Base-by-base conservation (phyloP, 2,329 filamentous ascomycete genomes). In the Fusarium tuaranense region DNA sequence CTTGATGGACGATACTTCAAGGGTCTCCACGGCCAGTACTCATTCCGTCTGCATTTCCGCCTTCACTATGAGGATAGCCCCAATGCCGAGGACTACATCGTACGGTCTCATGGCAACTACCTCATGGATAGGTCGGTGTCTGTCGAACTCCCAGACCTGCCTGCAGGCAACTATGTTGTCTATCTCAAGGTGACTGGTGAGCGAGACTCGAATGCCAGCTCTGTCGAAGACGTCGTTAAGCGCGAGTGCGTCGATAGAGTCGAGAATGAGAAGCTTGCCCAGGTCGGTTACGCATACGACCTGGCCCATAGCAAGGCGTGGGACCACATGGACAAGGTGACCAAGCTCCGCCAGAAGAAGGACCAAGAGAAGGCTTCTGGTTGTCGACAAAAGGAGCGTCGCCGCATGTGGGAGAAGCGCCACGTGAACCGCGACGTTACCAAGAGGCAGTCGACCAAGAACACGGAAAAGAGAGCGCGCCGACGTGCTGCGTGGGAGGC, bases 1-100 rank as follows among this genome's bases (percentile, higher is more conserved):
- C 87, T 92, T 20, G 90, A 92, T 76, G 84, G 86, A 36, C 85
- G 90, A 25, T 92, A 92, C 78, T 92, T 91, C 79, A 87, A 87
- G 70, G 91, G 90, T 5, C 84, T 92, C 0, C 83, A 88, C 38
- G 91, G 91, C 10, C 88, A 91, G 78, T 92, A 92, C 72, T 79
- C 70, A 36, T 88, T 87, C 79, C 83, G 84, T 20, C 80, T 88
- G 6, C 83, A 88, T 74, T 90, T 84, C 83, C 84, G 88, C 9
- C 79, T 90, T 3, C 88, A 90, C 68, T 69, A 80, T 32, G 82
- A 86, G 38, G 86, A 85, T n/a, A 81, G 84, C 4, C 86, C 85
- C 2, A 85, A 84, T 6, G 86, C 87, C 5, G 88, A 90, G 69
- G 88, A 91, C 74, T 91, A 91, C 71, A 86, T 91, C 36, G 89